A percentile compares a stretch with the other conserved stretches of the same genome.
These are phyloP conservation scores for Amanita fuliginea DNA, from an alignment of 768 basidiomycete genomes.

Conservation along the genomic window DNA sequence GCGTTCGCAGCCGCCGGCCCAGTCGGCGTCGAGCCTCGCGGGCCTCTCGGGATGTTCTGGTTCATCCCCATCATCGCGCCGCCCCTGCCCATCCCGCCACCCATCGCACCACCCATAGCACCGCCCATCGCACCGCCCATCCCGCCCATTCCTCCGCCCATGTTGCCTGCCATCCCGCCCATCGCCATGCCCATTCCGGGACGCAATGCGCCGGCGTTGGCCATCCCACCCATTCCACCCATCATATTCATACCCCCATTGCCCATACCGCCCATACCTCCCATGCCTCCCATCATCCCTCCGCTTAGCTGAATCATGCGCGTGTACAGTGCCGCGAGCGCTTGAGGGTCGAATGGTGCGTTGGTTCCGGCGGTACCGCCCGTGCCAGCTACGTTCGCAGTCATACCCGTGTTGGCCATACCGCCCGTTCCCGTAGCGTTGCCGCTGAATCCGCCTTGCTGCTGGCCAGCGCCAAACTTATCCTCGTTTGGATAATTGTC, in stretches of 20 bases:
- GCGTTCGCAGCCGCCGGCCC: constrained; percentile 26
- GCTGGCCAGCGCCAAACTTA: constrained; percentile 12
- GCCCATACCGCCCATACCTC: constrained; percentile 13
- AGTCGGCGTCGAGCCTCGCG: constrained; percentile 39
- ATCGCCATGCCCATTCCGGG: constrained; percentile 33
- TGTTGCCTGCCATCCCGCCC: constrained; percentile 12
- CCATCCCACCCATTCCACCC: constrained; percentile 30
- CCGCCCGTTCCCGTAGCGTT: background rate
- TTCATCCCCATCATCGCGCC: constrained; percentile 33
- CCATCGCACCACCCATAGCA: constrained; percentile 22
- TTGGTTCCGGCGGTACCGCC: constrained; percentile 27
- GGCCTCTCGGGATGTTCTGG: constrained; percentile 55
- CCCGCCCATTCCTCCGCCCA: constrained; percentile 24
- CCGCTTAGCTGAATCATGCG: constrained; percentile 83
- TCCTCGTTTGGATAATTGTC: constrained; percentile 49
- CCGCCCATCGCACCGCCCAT: constrained; percentile 22
- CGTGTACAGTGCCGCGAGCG: constrained; percentile 86
- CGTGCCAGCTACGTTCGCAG: constrained; percentile 13
- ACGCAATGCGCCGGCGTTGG: constrained; percentile 20
- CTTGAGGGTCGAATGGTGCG: constrained; percentile 83
- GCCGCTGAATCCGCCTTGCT: background rate
- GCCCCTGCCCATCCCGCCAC: constrained; percentile 31
- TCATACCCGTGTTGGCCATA: constrained; percentile 12
- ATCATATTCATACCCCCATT: constrained; percentile 22
- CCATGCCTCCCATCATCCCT: constrained; percentile 44